Base-by-base conservation (phyloP, 768 basidiomycete genomes). In the Suillus bovinus region DNA sequence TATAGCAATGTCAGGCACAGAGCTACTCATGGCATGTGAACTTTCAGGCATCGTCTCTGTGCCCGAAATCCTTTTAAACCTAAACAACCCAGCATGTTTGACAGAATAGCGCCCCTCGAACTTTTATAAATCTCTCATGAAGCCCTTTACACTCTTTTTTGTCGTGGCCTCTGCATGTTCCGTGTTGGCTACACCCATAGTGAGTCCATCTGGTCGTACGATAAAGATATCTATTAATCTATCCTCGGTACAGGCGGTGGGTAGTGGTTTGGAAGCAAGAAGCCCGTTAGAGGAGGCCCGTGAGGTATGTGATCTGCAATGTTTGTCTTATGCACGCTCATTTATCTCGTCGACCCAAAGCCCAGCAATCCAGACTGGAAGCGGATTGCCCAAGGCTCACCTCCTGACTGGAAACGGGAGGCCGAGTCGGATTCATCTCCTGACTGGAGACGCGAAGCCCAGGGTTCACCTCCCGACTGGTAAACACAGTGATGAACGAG, bases 1-100 rank as follows among this genome's bases (percentile, higher is more conserved):
- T 20, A 33, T 56, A 56, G 34, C 59, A 36, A 34, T 60, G 59
- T 39, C 59, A 60, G 59, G 59, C 59, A 60, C 59, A 17, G 24
- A 60, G 24, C 50, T 36, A 57, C 59, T 14, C 14, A 56, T 36
- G 59, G 59, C 59, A 60, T 60, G 59, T 54, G 59, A 56, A 60
- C 24, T 60, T 34, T 39, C 47, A 55, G 59, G n/a, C 59, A 29
- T 54, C 13, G 16, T 57, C 24, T 33, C 14, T 36, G 33, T 7
- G 9, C 36, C 36, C 59, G 13, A 60, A 60, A 36, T 29, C 53
- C 59, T 38, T 54, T 36, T 60, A 60, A 60, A 20, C 22, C 17
- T 7, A 36, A 31, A 22, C 17, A 20, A 3, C 20, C 31, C 6
- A 27, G 1, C 16, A 60, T 34, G 17, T 3, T 2, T 27, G 7